These are phyloP conservation scores for Macadamia integrifolia DNA, from an alignment of 164 flowering plant species.

Conservation along the genomic window DNA sequence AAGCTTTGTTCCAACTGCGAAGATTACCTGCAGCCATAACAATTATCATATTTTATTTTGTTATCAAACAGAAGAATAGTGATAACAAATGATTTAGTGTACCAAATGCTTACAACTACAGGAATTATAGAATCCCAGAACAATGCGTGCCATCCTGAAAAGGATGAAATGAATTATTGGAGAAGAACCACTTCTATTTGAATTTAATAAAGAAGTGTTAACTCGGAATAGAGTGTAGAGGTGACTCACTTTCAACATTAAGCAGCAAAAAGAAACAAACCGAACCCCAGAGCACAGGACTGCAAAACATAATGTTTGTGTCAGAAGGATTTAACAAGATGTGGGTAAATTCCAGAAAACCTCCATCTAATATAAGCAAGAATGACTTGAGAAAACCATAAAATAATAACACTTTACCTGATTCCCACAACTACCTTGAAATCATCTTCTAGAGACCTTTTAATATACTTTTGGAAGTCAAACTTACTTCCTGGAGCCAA, in stretches of 20 bases:
- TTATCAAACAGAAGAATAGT: not conserved
- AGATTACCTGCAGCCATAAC: slow-evolving; percentile 44
- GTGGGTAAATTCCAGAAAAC: not conserved
- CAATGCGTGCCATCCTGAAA: slow-evolving; percentile 73
- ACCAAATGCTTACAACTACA: slow-evolving; percentile 45
- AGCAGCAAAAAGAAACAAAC: slow-evolving; percentile 49
- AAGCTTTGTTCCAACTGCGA: slow-evolving; percentile 91
- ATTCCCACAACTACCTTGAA: slow-evolving; percentile 42
- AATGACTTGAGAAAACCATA: not conserved
- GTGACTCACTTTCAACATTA: slow-evolving; percentile 45
- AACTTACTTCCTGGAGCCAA: slow-evolving; percentile 51
- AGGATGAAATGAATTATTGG: slow-evolving; percentile 4
- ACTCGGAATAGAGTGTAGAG: not conserved
- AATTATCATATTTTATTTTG: not conserved
- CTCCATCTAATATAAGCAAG: not conserved
- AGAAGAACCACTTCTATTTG: not conserved
- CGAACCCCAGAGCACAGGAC: slow-evolving; percentile 72
- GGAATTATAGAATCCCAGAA: slow-evolving; percentile 68
- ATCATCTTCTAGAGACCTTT: slow-evolving; percentile 38
- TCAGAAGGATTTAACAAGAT: slow-evolving; percentile 3
- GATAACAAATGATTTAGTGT: not conserved
- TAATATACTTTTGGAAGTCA: slow-evolving; percentile 49
- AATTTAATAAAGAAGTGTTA: not conserved
- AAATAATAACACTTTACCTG: slow-evolving; percentile 24
- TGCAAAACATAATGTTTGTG: slow-evolving; percentile 25